A percentile compares a stretch with the other conserved stretches of the same genome.
These are phyloP conservation scores for Pinus taeda DNA, from an alignment of 75 land plant species.

Conservation along the genomic window DNA sequence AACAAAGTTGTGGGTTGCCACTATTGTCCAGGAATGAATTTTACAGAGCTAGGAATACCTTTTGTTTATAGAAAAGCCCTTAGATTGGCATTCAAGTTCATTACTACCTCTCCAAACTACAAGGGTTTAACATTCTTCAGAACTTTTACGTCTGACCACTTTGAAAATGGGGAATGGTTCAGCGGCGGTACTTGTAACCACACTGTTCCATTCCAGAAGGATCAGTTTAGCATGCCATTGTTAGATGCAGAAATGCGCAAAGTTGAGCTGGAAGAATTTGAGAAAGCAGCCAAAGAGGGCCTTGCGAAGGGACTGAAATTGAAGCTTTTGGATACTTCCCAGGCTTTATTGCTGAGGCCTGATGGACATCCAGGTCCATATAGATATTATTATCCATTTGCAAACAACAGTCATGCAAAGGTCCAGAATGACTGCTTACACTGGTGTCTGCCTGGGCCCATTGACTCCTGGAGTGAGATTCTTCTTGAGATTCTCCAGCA, in stretches of 20 bases:
- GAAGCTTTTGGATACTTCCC: slow-evolving; percentile 47
- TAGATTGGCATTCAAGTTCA: slow-evolving; percentile 27
- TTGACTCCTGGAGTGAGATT: slow-evolving; percentile 87
- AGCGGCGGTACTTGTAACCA: slow-evolving; percentile 70
- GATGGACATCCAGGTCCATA: slow-evolving; percentile 94
- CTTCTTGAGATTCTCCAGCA: slow-evolving; percentile 44
- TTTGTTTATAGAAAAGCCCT: slow-evolving; percentile 56
- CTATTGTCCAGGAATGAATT: slow-evolving; percentile 45
- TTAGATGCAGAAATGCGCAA: slow-evolving; percentile 39
- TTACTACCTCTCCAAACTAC: slow-evolving; percentile 33
- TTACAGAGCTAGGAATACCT: slow-evolving; percentile 60
- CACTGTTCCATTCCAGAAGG: slow-evolving; percentile 53
- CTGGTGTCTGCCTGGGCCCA: slow-evolving; percentile 97
- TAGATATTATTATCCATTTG: slow-evolving; percentile 59
- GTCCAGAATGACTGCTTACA: slow-evolving; percentile 83
- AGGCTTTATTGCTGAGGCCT: slow-evolving; percentile 62
- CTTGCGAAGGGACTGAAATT: slow-evolving; percentile 35
- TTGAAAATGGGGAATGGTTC: slow-evolving; percentile 85
- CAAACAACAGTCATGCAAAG: slow-evolving; percentile 32
- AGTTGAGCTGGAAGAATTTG: slow-evolving; percentile 58
- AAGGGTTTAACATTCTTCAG: slow-evolving; percentile 57
- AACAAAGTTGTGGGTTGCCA: slow-evolving; percentile 75
- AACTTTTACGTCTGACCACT: slow-evolving; percentile 82
- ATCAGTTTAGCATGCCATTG: slow-evolving; percentile 19
- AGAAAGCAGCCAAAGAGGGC: slow-evolving; percentile 24